Base-by-base conservation (phyloP, 768 basidiomycete species). In the Amylocystis lapponica region DNA sequence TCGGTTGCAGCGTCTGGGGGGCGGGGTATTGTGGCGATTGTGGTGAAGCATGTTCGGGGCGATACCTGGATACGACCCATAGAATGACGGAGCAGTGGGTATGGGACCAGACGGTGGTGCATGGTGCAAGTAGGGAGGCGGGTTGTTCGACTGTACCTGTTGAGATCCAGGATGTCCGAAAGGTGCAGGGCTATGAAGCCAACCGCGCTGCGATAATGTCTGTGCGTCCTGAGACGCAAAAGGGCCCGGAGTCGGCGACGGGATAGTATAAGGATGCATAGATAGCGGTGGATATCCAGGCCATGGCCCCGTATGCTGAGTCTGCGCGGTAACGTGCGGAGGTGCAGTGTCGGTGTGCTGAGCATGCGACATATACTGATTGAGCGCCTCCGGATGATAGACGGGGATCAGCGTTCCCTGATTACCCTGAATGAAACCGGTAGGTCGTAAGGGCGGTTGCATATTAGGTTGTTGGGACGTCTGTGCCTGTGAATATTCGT, bases 361-460 rank as follows among this genome's bases (percentile, higher is more conserved):
- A 17, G 47, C 32, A 27, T 41, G 64, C 19, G 79, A 58, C 76
- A 86, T 79, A 51, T 86, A 86, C 41, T 78, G 76, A 49, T 83
- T 75, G 21, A 86, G 69, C 2, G 78, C 83, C 35, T 86, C 84
- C 3, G 78, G 78, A 20, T 55, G 74, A 75, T 87, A 86, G 25
- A 85, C 72, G 19, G 85, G 74, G 31, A 85, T 75, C 22, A 86
- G 67, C n/a, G 76, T 76, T 4, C 85, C 83, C 39, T 82, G 79
- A 43, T 84, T 81, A 42, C 79, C 78, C 47, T 85, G 82, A 41
- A 83, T 75, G 54, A 86, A 87, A 2, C 82, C 81, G 0, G 78
- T 75, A 1, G 83, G 78, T 33, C 73, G 65, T 10, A 84, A 63
- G 14, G 84, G 82, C 4, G 81, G 71, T 52, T 79, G 76, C 9